Evolutionary conservation across 257 asterid species (phyloP).

Genomic region (Agastache rugosa): DNA sequence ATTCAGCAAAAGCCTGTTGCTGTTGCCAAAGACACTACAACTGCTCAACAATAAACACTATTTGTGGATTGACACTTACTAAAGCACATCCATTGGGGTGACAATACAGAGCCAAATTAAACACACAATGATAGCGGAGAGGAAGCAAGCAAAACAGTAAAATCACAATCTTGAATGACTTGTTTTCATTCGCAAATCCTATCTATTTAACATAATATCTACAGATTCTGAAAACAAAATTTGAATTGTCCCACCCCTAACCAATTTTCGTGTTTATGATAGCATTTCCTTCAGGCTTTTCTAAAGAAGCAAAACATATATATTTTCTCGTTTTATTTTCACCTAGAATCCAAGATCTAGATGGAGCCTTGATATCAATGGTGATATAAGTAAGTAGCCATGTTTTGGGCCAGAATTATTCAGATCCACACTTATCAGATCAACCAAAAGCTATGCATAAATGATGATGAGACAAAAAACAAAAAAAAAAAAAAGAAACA

Average conservation of each 20-base stretch:
- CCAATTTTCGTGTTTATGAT: neutral
- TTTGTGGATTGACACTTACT: neutral
- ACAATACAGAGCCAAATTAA: neutral
- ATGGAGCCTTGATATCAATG: neutral
- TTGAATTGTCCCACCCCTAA: neutral
- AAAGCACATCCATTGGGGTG: neutral
- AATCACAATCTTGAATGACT: neutral
- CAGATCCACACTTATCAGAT: neutral
- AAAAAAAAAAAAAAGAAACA: neutral
- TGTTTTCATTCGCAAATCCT: neutral
- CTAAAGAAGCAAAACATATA: neutral
- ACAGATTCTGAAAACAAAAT: neutral
- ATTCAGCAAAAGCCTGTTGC: neutral
- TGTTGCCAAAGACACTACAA: neutral
- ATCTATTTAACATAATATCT: neutral
- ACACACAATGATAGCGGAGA: neutral
- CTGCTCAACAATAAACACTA: neutral
- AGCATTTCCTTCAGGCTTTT: neutral
- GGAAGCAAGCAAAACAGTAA: neutral
- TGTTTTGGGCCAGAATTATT: neutral
- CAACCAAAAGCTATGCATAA: neutral
- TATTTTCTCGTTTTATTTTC: neutral
- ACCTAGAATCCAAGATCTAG: neutral
- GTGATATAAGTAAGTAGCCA: neutral
- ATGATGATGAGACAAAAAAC: neutral